phyloP scores from a whole-genome alignment of 208 protist species.

The Wallacemonas sp. region DNA sequence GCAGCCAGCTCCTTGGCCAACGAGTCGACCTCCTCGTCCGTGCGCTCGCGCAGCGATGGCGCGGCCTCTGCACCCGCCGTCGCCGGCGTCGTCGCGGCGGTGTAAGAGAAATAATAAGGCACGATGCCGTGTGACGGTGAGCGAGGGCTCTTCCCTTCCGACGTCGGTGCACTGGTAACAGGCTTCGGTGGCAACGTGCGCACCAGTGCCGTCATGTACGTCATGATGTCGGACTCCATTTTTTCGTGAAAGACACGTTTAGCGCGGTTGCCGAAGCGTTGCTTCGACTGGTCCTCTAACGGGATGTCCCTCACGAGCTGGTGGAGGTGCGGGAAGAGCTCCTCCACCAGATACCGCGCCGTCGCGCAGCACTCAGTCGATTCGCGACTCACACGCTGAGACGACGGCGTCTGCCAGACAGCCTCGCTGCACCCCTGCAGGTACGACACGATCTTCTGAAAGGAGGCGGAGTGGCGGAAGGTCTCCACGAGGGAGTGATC shows the following conservation, averaged over 20 bases:
- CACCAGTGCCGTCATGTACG: slow-evolving; percentile 51
- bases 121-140: background rate
- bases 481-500: slow-evolving; percentile 60
- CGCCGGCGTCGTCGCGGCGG: background rate
- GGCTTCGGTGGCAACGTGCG: slow-evolving; percentile 27
- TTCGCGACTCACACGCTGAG: slow-evolving; percentile 8
- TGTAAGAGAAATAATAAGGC: background rate
- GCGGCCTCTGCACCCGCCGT: background rate
- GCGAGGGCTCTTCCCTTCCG: background rate
- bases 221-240: slow-evolving; percentile 42
- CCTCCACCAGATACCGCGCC: slow-evolving; percentile 36
- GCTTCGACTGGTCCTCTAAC: slow-evolving; percentile 69
- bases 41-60: background rate
- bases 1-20: slow-evolving; percentile 76
- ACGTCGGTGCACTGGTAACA: background rate
- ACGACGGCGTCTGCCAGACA: slow-evolving; percentile 17
- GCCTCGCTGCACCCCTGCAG: slow-evolving; percentile 55
- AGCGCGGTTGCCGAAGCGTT: slow-evolving; percentile 88
- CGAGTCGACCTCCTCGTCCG: slow-evolving; percentile 15
- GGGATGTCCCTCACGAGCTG: slow-evolving; percentile 61
- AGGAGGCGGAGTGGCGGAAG: slow-evolving; percentile 59
- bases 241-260: slow-evolving; percentile 71
- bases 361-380: slow-evolving; percentile 26
- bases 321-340: slow-evolving; percentile 58
- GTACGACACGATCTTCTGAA: slow-evolving; percentile 69